Base-by-base conservation (phyloP, 164 flowering plant species). In the Vitis cinerea region DNA sequence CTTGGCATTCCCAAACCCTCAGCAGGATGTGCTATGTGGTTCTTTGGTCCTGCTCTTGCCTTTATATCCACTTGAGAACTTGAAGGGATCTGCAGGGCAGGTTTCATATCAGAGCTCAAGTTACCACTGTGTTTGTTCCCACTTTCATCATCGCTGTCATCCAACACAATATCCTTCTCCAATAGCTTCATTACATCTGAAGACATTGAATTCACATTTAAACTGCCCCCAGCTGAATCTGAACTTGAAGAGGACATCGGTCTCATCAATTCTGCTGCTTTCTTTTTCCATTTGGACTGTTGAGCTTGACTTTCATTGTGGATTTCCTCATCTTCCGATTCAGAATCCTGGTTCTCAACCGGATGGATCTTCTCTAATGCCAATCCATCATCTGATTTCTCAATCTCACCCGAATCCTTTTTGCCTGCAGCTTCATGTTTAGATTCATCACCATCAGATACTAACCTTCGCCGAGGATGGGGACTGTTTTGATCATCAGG, bases 131-230 rank as follows among this genome's bases (percentile, higher is more conserved):
- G 49, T 58, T 64, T 71, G 19, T 63, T 63, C 62, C 19, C 52
- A 27, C 10, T 60, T 58, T 85, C 84, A 63, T 66, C 64, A 52
- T 87, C 88, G 69, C 81, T 82, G 47, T 76, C 76, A 51, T 80
- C 77, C 64, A 84, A 75, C 37, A 57, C 68, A 4, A 74, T 60
- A 29, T 79, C 77, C 82, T 72, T 76, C 50, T 67, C 77, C 60
- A 65, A 31, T 48, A 59, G 62, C 72, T 79, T 70, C 52, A 7
- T 23, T 61, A 37, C 77, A 7, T 77, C 72, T 2, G 50, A 57
- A 13, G 68, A 29, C 52, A 62, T 73, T 13, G 12, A 10, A 3
- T n/a, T 64, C 27, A 66, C 78, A 10, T 60, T 61, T 53, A 50
- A 13, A 19, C 14, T 48, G 51, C 65, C 74, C 37, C 71, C 82